phyloP scores from a whole-genome alignment of 257 asterid species.

The Ilex asprella region DNA sequence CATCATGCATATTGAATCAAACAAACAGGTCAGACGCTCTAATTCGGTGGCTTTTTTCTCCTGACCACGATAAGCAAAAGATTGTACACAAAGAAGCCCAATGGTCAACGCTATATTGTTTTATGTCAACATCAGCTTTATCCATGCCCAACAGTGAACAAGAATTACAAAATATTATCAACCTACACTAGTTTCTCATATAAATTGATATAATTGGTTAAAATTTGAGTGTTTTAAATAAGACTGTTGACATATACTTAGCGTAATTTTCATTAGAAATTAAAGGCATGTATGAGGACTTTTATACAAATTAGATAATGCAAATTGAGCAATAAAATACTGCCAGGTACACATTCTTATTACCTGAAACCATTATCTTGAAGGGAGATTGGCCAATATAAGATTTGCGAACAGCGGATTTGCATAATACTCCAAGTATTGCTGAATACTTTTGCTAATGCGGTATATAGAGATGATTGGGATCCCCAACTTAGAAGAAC shows the following conservation, averaged over 20 bases:
- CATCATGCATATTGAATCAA: too few relatives aligned
- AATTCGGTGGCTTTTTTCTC: too few relatives aligned
- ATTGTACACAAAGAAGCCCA: not conserved
- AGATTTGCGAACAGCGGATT: conserved; percentile 64
- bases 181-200: not conserved
- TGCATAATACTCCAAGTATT: conserved; percentile 51
- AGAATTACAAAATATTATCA: not conserved
- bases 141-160: not conserved
- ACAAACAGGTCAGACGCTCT: too few relatives aligned
- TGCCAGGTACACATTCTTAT: not conserved
- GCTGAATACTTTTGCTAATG: conserved; percentile 40
- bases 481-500: conserved; percentile 40
- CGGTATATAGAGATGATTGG: conserved; percentile 19
- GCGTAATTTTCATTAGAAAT: too few relatives aligned
- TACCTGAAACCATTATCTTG: conserved; percentile 70
- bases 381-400: conserved; percentile 84
- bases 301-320: too few relatives aligned
- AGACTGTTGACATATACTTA: not conserved
- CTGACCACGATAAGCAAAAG: not conserved
- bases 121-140: not conserved
- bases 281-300: not conserved
- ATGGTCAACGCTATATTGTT: too few relatives aligned
- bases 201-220: not conserved
- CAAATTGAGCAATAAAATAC: too few relatives aligned
- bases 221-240: not conserved